phyloP scores from a whole-genome alignment of 176 grass and related monocot species.

The Hyparrhenia diplandra region DNA sequence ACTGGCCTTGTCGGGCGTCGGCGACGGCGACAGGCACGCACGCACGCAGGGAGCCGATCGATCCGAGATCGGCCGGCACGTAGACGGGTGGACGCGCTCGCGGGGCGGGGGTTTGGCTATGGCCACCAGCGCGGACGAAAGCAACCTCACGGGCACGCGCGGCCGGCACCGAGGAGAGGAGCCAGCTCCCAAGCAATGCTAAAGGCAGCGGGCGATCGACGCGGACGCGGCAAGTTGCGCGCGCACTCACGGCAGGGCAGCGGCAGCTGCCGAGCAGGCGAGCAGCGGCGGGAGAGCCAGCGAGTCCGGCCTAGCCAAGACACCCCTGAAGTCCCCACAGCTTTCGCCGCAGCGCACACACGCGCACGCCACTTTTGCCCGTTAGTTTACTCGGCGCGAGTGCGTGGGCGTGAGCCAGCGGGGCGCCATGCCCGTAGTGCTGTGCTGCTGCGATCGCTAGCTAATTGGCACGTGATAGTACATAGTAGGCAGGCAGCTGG shows the following conservation, averaged over 20 bases:
- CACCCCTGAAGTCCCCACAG: neutral
- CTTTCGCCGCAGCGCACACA: conserved; percentile 18
- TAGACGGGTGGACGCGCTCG: neutral
- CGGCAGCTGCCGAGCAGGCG: too few species aligned
- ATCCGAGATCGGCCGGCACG: neutral
- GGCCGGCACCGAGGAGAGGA: conserved; percentile 17
- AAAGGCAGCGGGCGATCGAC: neutral
- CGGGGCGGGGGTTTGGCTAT: neutral
- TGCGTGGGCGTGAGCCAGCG: neutral
- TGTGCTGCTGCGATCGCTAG: neutral
- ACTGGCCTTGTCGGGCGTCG: conserved; percentile 11
- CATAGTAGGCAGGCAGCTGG: too few species aligned
- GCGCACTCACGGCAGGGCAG: neutral
- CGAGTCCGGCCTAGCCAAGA: neutral
- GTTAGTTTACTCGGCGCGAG: neutral
- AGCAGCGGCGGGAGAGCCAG: neutral
- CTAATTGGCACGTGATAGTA: conserved; percentile 45
- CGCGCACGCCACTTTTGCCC: conserved; percentile 3
- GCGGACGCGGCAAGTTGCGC: conserved; percentile 30
- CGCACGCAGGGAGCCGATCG: neutral
- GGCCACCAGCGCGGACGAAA: conserved; percentile 35
- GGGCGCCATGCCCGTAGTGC: neutral
- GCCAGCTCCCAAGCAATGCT: neutral
- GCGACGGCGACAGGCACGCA: neutral
- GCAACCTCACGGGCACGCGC: conserved; percentile 63